phyloP scores from a whole-genome alignment of 2,329 filamentous ascomycete species.

The Emericellopsis atlantica region DNA sequence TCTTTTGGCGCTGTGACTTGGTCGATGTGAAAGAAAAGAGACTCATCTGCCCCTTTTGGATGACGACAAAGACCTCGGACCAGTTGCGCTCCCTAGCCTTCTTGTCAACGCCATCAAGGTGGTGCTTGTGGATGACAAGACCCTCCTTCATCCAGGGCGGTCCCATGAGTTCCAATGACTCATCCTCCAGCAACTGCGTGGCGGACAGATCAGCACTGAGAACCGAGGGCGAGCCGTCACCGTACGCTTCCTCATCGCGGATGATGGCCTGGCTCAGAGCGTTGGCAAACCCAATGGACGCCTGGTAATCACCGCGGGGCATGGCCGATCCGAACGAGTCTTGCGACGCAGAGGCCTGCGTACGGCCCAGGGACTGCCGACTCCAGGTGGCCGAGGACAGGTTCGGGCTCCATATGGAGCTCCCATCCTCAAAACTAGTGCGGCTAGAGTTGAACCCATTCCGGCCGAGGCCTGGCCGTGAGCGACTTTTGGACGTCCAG shows the following conservation, averaged over 20 bases:
- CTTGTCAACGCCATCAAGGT: slow-evolving; percentile 81
- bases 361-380: slow-evolving; percentile 83
- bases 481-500: slow-evolving; percentile 80
- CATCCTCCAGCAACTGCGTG: slow-evolving; percentile 72
- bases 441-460: slow-evolving; percentile 82
- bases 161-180: slow-evolving; percentile 79
- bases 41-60: slow-evolving; percentile 88
- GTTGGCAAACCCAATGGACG: slow-evolving; percentile 95
- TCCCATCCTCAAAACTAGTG: slow-evolving; percentile 86
- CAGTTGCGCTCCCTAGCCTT: slow-evolving; percentile 90
- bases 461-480: slow-evolving; percentile 58
- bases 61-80: slow-evolving; percentile 90
- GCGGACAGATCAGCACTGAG: slow-evolving; percentile 47
- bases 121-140: slow-evolving; percentile 90
- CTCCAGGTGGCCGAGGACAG: slow-evolving; percentile 89
- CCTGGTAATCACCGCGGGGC: slow-evolving; percentile 73
- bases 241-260: slow-evolving; percentile 61
- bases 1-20: slow-evolving; percentile 62
- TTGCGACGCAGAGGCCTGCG: slow-evolving; percentile 81
- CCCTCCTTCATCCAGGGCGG: slow-evolving; percentile 99
- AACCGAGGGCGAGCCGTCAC: slow-evolving; percentile 31
- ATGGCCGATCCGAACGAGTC: slow-evolving; percentile 75
- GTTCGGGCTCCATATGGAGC: slow-evolving; percentile 79
- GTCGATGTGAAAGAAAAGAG: slow-evolving; percentile 85
- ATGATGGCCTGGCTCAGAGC: slow-evolving; percentile 94